Evolutionary conservation across 768 basidiomycete species (phyloP).

Genomic region (Psilocybe subaeruginosa): DNA sequence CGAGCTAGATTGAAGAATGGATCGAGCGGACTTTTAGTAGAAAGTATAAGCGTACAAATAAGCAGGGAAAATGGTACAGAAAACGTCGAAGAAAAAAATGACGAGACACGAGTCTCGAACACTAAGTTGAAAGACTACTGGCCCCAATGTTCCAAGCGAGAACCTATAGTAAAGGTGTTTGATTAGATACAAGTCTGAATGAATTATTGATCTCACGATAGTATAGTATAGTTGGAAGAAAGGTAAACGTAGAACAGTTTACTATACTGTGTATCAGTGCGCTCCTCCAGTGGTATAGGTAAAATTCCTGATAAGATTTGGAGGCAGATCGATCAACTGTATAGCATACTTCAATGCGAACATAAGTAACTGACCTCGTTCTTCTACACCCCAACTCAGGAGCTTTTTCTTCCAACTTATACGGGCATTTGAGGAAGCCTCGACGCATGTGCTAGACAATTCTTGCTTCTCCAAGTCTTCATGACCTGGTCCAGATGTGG

Average conservation of each 20-base stretch:
- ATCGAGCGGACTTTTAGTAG: neutral
- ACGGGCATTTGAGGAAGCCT: neutral
- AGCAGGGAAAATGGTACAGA: slow-evolving; percentile 59
- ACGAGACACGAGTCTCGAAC: slow-evolving; percentile 62
- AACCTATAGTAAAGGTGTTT: slow-evolving; percentile 39
- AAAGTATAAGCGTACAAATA: slow-evolving; percentile 46
- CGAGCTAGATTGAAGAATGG: slow-evolving; percentile 25
- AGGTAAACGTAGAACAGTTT: slow-evolving; percentile 79
- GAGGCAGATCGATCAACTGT: neutral
- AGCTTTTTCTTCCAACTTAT: slow-evolving; percentile 11
- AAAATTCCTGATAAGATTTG: slow-evolving; percentile 43
- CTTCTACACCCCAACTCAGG: slow-evolving; percentile 14
- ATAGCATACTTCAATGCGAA: neutral
- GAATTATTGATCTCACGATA: slow-evolving; percentile 37
- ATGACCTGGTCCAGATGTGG: neutral
- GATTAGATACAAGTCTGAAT: neutral
- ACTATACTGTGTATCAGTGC: slow-evolving; percentile 60
- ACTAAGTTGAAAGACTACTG: slow-evolving; percentile 56
- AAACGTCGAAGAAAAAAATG: slow-evolving; percentile 64
- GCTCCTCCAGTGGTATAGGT: slow-evolving; percentile 56
- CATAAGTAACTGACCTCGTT: slow-evolving; percentile 9
- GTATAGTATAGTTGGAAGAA: slow-evolving; percentile 68
- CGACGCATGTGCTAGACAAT: neutral
- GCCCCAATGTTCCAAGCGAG: slow-evolving; percentile 67
- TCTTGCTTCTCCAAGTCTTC: neutral